phyloP scores from a whole-genome alignment of 2,329 filamentous ascomycete species.

The Ramularia collo-cygni region DNA sequence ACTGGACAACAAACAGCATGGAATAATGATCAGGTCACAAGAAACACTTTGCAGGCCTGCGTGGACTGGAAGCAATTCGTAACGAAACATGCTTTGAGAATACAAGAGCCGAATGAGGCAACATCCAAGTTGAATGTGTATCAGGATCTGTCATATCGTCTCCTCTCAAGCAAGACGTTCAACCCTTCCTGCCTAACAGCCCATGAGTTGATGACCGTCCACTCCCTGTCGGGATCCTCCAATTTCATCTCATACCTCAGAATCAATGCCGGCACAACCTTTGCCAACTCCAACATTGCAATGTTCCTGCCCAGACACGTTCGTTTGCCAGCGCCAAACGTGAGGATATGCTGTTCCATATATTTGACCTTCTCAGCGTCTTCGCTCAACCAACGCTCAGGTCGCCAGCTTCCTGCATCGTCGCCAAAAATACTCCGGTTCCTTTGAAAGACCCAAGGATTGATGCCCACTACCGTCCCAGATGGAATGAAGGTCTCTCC shows the following conservation, averaged over 20 bases:
- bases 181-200: conserved; percentile 12
- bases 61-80: too few relatives aligned
- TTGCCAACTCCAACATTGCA: conserved; percentile 14
- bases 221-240: conserved; percentile 6
- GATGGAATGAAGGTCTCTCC: conserved; percentile 26
- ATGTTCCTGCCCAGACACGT: conserved; percentile 16
- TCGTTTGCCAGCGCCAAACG: conserved; percentile 15
- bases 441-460: conserved; percentile 39
- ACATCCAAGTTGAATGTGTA: too few relatives aligned
- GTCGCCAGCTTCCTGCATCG: conserved; percentile 31
- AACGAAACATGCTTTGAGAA: too few relatives aligned
- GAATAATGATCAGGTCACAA: too few relatives aligned
- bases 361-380: conserved; percentile 56
- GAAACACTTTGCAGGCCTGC: too few relatives aligned
- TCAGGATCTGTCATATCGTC: neutral
- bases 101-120: too few relatives aligned
- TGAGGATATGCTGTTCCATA: conserved; percentile 56
- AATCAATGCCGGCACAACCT: conserved; percentile 14
- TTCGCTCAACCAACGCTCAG: conserved; percentile 39
- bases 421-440: conserved; percentile 34
- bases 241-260: conserved; percentile 11
- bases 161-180: conserved; percentile 6
- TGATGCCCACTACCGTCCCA: conserved; percentile 39
- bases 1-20: too few relatives aligned
- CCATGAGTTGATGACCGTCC: conserved; percentile 8